These are phyloP conservation scores for Umbelopsis isabellina DNA, from an alignment of 192 early-diverging fungal genomes.

Conservation along the genomic window DNA sequence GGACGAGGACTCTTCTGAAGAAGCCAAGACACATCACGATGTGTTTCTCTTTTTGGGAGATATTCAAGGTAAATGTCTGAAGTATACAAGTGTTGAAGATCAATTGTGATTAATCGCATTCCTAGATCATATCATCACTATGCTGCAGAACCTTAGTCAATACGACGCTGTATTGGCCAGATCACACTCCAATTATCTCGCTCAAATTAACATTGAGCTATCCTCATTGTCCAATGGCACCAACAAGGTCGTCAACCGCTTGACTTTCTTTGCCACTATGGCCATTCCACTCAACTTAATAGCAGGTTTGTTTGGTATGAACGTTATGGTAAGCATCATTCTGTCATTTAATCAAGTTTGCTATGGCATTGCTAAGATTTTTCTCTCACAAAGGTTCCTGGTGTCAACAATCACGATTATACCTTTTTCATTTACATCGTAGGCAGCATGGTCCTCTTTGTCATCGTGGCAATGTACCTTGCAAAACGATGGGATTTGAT, in stretches of 20 bases:
- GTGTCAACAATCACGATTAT: constrained; percentile 21
- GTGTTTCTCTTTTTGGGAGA: constrained; percentile 77
- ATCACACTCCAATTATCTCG: constrained; percentile 79
- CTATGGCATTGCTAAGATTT: background rate
- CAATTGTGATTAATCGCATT: constrained; percentile 11
- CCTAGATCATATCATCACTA: constrained; percentile 68
- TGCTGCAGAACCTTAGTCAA: constrained; percentile 65
- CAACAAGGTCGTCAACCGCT: constrained; percentile 84
- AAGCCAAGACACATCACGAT: constrained; percentile 52
- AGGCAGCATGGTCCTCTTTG: constrained; percentile 25
- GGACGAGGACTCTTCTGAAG: constrained; percentile 17
- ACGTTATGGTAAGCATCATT: constrained; percentile 50
- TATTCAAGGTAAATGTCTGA: constrained; percentile 57
- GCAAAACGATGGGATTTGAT: constrained; percentile 28
- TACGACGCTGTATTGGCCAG: constrained; percentile 75
- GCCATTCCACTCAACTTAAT: constrained; percentile 90
- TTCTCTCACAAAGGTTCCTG: constrained; percentile 3
- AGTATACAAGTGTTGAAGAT: too few relatives aligned
- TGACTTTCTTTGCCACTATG: constrained; percentile 88
- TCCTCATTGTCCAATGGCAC: constrained; percentile 78
- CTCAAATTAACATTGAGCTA: constrained; percentile 76
- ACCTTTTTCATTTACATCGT: constrained; percentile 35
- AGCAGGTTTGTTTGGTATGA: constrained; percentile 70
- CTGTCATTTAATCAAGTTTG: background rate
- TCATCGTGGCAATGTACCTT: constrained; percentile 10